A percentile compares a stretch with the other conserved stretches of the same genome.
Evolutionary conservation across 441 rosid genomes (phyloP).

Genomic region (Melastoma candidum): DNA sequence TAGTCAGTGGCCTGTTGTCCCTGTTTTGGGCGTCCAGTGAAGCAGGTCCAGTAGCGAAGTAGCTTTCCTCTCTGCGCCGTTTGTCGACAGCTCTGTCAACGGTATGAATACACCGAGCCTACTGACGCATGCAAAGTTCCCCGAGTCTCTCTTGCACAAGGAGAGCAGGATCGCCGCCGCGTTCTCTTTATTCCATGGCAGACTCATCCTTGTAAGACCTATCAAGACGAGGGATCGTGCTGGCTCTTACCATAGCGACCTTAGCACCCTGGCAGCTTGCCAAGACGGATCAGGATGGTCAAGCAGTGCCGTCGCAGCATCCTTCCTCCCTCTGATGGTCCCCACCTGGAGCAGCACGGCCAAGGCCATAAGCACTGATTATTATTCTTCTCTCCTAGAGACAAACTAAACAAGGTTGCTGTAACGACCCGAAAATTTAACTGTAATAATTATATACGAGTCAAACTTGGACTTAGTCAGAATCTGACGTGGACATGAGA

Average conservation of each 20-base stretch:
- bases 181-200: conserved; percentile 63
- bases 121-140: conserved; percentile 43
- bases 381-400: conserved; percentile 79
- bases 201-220: conserved; percentile 49
- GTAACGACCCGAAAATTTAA: no score
- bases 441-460: no score
- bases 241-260: conserved; percentile 53
- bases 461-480: no score
- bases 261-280: conserved; percentile 73
- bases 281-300: conserved; percentile 65
- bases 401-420: conserved; percentile 78
- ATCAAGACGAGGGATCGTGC: conserved; percentile 50
- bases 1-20: no score
- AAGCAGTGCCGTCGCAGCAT: conserved; percentile 87
- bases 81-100: conserved; percentile 55
- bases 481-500: no score
- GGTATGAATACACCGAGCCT: conserved; percentile 69
- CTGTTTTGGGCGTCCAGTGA: conserved; percentile 25
- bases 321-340: conserved; percentile 74
- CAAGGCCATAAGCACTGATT: conserved; percentile 82
- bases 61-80: conserved; percentile 83
- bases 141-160: conserved; percentile 74
- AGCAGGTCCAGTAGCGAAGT: conserved; percentile 62
- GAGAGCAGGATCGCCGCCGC: conserved; percentile 66
- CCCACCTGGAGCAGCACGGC: conserved; percentile 62